Base-by-base conservation (phyloP, 805 yeast species). In the Myxozyma nipponensis region DNA sequence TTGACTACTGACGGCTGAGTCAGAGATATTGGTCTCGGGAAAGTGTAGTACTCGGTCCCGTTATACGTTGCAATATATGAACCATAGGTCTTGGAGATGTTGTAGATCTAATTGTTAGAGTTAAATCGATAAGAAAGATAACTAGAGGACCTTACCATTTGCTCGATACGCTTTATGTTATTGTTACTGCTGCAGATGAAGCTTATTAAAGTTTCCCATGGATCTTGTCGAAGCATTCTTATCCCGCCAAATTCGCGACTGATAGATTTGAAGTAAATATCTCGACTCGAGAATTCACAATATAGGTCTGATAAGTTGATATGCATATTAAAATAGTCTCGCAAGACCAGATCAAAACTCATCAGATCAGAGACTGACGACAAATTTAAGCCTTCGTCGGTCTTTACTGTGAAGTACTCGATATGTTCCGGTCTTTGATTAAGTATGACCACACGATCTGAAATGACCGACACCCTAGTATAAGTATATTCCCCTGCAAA, bases 101-200 rank as follows among this genome's bases (percentile, higher is more conserved):
- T 76, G 56, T 86, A 87, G 22, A 52, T 44, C 54, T 50, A 22
- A 3, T 6, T 13, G 21, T 7, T 28, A 23, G 13, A 13, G 2
- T n/a, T 28, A 7, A 13, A 26, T 18, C n/a, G 19, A 41, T 23
- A 19, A 42, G 34, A 21, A 6, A 23, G n/a, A 15, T 18, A n/a
- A 19, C 6, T 21, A 3, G 4, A 24, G 25, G 13, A 22, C 66
- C 40, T 5, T 26, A 96, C 93, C 96, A 93, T 89, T 61, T 84
- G 83, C 1, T 95, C 84, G 41, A 93, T 93, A 34, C 98, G 74
- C 63, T 91, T 88, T 47, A 93, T 93, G 62, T 93, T 93, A 68
- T 93, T 93, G 67, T 93, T 93, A n/a, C 95, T 83, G 1, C 96
- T 87, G 69, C 98, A 93, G 9, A 93, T 93, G 58, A 91, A 93